A percentile compares a stretch with the other conserved stretches of the same genome.
Evolutionary conservation across 164 flowering plant species (phyloP).

Genomic region (Echeveria elegans): DNA sequence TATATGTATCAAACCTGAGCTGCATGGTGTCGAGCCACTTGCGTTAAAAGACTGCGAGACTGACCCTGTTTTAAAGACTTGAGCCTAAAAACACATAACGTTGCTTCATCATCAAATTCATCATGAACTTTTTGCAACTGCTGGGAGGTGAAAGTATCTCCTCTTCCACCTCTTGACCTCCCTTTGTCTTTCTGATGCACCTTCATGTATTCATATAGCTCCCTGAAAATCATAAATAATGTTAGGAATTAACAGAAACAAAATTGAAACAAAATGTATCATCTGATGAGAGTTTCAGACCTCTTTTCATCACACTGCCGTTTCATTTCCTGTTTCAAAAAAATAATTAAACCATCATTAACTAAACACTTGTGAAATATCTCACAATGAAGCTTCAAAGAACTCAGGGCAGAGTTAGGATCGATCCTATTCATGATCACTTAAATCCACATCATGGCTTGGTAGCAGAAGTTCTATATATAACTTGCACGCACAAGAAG

Average conservation of each 20-base stretch:
- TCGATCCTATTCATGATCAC: background rate
- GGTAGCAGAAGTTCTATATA: background rate
- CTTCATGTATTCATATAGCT: conserved; percentile 55
- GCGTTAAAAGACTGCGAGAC: conserved; percentile 82
- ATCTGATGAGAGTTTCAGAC: conserved; percentile 24
- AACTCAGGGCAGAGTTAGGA: background rate
- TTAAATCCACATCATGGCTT: background rate
- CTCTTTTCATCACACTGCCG: conserved; percentile 90
- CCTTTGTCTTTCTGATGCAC: conserved; percentile 61
- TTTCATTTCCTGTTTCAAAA: conserved; percentile 80
- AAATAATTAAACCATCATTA: conserved; percentile 7
- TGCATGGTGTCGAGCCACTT: conserved; percentile 95
- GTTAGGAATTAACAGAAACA: conserved; percentile 14
- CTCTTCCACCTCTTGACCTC: conserved; percentile 50
- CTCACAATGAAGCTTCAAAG: background rate
- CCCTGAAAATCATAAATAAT: conserved; percentile 36
- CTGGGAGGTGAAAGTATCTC: conserved; percentile 41
- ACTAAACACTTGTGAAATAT: background rate
- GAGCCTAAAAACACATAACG: conserved; percentile 71
- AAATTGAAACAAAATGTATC: background rate
- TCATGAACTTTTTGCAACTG: conserved; percentile 62
- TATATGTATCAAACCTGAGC: conserved; percentile 61
- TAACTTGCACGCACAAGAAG: background rate
- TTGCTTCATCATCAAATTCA: conserved; percentile 80
- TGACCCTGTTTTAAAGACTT: conserved; percentile 91